Percentiles rank a stretch among this genome's conserved stretches.
phyloP scores from a whole-genome alignment of 2,329 filamentous ascomycete genomes.

The Epichloe aotearoae region DNA sequence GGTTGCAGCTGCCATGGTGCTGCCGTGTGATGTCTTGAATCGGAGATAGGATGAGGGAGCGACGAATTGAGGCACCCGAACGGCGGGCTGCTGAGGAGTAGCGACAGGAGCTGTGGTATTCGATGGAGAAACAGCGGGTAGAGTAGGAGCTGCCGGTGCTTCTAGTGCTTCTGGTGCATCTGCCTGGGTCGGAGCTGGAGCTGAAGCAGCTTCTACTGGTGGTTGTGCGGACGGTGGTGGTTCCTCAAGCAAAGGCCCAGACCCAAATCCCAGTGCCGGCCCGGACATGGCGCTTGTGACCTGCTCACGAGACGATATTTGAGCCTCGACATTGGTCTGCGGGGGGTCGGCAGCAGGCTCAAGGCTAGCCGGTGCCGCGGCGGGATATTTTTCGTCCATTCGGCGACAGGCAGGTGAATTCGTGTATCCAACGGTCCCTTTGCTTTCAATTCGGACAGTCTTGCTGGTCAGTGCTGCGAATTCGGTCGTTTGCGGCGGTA shows the following conservation, averaged over 20 bases:
- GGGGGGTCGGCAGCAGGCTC: slow-evolving; percentile 7
- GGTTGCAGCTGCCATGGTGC: slow-evolving; percentile 19
- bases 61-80: slow-evolving; percentile 39
- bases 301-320: slow-evolving; percentile 9
- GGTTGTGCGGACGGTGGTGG: neutral
- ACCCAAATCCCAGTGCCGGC: neutral
- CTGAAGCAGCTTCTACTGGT: neutral
- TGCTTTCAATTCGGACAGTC: neutral
- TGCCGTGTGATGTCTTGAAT: slow-evolving; percentile 21
- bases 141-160: neutral
- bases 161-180: neutral
- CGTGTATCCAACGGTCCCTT: neutral
- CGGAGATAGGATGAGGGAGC: slow-evolving; percentile 47
- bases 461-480: neutral
- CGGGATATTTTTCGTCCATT: slow-evolving; percentile 9
- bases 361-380: slow-evolving; percentile 5
- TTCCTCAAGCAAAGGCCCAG: slow-evolving; percentile 3
- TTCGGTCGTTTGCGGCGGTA: slow-evolving; percentile 1
- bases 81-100: slow-evolving; percentile 8
- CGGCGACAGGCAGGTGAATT: neutral
- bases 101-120: neutral
- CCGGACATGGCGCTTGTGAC: slow-evolving; percentile 6
- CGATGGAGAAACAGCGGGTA: neutral
- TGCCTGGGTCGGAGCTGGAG: no score
- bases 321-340: slow-evolving; percentile 8